These are phyloP conservation scores for Citrus australasica DNA, from an alignment of 345 rosid species.

Conservation along the genomic window DNA sequence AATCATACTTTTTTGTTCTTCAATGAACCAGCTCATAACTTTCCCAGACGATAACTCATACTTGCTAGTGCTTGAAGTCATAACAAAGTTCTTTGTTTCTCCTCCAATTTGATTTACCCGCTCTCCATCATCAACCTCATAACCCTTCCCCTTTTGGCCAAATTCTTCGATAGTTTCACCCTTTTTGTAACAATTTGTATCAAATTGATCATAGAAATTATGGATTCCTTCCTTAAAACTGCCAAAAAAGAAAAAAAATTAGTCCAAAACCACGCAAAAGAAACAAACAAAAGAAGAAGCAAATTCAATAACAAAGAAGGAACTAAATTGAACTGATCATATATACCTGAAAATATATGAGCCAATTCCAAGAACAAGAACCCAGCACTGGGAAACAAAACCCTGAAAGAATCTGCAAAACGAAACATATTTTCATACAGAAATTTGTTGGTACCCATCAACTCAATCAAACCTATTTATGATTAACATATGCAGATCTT, in stretches of 20 bases:
- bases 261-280: not conserved
- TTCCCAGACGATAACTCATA: constrained; percentile 35
- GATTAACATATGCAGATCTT: too few species aligned
- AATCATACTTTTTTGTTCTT: constrained; percentile 41
- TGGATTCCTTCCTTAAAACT: constrained; percentile 22
- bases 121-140: not conserved
- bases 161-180: constrained; percentile 10
- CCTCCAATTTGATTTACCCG: constrained; percentile 7
- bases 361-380: constrained; percentile 28
- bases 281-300: too few species aligned
- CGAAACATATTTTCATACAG: constrained; percentile 32
- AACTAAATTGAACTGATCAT: not conserved
- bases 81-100: constrained; percentile 20
- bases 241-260: not conserved
- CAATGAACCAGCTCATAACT: constrained; percentile 41
- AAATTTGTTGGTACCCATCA: constrained; percentile 36
- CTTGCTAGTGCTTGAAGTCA: constrained; percentile 27
- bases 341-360: constrained; percentile 45
- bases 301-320: not conserved
- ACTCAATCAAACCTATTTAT: constrained; percentile 15
- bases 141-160: not conserved
- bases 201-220: constrained; percentile 13
- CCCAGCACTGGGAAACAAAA: constrained; percentile 41
- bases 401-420: constrained; percentile 37
- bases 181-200: constrained; percentile 13